Base-by-base conservation (phyloP, 2,329 filamentous ascomycete genomes). In the Fusarium chlamydosporum region DNA sequence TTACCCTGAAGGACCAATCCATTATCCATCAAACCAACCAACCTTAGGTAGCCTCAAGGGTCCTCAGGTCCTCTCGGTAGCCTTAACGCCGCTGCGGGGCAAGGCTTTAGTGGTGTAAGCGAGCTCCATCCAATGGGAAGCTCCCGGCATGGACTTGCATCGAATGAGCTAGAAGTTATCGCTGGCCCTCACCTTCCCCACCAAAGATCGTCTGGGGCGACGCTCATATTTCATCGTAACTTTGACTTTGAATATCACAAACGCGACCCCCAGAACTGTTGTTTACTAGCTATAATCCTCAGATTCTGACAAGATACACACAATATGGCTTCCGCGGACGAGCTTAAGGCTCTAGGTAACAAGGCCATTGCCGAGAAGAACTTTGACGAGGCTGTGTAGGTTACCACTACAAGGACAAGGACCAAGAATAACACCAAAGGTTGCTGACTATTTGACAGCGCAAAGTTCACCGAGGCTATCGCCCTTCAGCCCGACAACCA, bases 291-390 rank as follows among this genome's bases (percentile, higher is more conserved):
- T 55, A 42, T 34, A 66, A 40, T 15, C 11, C 33, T 40, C 52
- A 57, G 51, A 65, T 65, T 59, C 52, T 67, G 66, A 37, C 41
- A 48, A 47, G 38, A 46, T 41, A 46, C 45, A 23, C 20, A 51
- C 59, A 68, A 38, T 55, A 89, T 89, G 87, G 81, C 86, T 75
- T 86, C 86, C 66, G 88, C 88, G 74, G 89, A 91, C 80, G 88
- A 95, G 88, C 89, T 99, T 76, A 99, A 99, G 86, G 93, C 94
- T 77, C 91, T 96, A 79, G 96, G 95, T 85, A 99, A 99, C 87
- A 97, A 97, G 86, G 94, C 96, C 82, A 99, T 99, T 82, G 91
- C 93, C 72, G 94, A 93, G 68, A 98, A 98, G 88, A 94, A 98
- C 82, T 99, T 97, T 80, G 88, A 94, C 76, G 93, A 95, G 80